Percentiles rank a stretch among this genome's conserved stretches.
These are phyloP conservation scores for Boletus vinaceobasis DNA, from an alignment of 768 basidiomycete genomes.

Conservation along the genomic window DNA sequence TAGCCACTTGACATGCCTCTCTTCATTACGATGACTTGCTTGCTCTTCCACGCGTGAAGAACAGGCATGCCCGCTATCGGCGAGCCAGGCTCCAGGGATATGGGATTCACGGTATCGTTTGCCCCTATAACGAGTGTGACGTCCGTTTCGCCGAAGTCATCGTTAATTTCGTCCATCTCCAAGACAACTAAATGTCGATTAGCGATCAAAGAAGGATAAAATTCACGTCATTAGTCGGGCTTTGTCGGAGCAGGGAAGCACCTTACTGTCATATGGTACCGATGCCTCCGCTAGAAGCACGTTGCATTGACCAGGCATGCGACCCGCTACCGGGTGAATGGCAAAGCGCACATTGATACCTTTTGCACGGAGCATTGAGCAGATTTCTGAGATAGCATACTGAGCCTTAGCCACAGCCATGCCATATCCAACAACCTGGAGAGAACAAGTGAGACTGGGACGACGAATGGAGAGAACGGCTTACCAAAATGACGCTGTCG, in stretches of 20 bases:
- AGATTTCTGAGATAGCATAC: conserved; percentile 74
- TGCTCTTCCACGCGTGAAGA: conserved; percentile 90
- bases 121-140: conserved; percentile 90
- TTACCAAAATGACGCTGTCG: conserved; percentile 78
- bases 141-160: conserved; percentile 85
- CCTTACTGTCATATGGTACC: conserved; percentile 83
- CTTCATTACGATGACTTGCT: conserved; percentile 91
- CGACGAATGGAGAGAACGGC: neutral
- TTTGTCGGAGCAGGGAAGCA: neutral
- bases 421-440: conserved; percentile 78
- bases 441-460: conserved; percentile 4
- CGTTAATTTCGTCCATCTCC: conserved; percentile 95
- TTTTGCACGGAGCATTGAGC: conserved; percentile 64
- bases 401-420: conserved; percentile 94
- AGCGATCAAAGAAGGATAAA: neutral
- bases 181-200: conserved; percentile 57
- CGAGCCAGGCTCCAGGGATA: conserved; percentile 81
- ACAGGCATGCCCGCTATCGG: conserved; percentile 93
- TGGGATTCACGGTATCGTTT: conserved; percentile 91
- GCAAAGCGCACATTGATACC: conserved; percentile 82
- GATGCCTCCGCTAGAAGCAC: conserved; percentile 89
- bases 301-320: conserved; percentile 93
- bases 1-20: conserved; percentile 86
- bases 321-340: conserved; percentile 87
- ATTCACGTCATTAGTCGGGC: neutral